Percentiles rank a stretch among this genome's conserved stretches.
Conservation (phyloP, 352 stramenopile species). For the Phytophthora ohioensis region DNA sequence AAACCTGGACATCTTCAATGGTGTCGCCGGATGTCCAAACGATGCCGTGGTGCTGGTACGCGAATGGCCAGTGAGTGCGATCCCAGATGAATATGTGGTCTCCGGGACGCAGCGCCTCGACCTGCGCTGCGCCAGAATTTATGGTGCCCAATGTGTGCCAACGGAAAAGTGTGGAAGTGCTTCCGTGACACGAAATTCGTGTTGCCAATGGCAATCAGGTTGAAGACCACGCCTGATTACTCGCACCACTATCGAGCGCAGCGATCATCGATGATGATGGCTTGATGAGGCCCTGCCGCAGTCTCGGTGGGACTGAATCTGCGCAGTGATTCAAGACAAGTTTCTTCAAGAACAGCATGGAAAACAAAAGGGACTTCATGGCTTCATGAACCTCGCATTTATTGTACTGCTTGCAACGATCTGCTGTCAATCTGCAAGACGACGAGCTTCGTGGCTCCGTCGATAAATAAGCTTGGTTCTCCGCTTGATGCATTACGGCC, state of each 20-base stretch:
- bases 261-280: conserved; percentile 1
- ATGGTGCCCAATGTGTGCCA: conserved; percentile 52
- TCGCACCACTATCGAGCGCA: not conserved
- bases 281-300: conserved; percentile 4
- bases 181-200: not conserved
- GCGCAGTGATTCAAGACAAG: conserved; percentile 2
- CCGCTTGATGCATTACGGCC: not conserved
- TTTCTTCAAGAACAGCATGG: conserved; percentile 11
- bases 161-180: not conserved
- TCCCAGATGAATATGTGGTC: conserved; percentile 83
- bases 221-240: conserved; percentile 11
- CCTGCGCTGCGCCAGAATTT: conserved; percentile 59
- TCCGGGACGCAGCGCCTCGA: conserved; percentile 56
- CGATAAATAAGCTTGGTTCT: conserved; percentile 35
- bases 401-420: conserved; percentile 22
- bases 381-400: conserved; percentile 18
- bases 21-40: conserved; percentile 59
- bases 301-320: conserved; percentile 16
- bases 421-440: conserved; percentile 22
- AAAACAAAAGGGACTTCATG: conserved; percentile 11
- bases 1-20: conserved; percentile 45
- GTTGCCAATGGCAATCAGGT: not conserved
- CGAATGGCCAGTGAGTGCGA: conserved; percentile 66
- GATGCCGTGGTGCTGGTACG: conserved; percentile 79
- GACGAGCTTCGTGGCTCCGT: conserved; percentile 13